Evolutionary conservation across 2,329 filamentous ascomycete species (phyloP).

Genomic region (Alternaria infectoria): DNA sequence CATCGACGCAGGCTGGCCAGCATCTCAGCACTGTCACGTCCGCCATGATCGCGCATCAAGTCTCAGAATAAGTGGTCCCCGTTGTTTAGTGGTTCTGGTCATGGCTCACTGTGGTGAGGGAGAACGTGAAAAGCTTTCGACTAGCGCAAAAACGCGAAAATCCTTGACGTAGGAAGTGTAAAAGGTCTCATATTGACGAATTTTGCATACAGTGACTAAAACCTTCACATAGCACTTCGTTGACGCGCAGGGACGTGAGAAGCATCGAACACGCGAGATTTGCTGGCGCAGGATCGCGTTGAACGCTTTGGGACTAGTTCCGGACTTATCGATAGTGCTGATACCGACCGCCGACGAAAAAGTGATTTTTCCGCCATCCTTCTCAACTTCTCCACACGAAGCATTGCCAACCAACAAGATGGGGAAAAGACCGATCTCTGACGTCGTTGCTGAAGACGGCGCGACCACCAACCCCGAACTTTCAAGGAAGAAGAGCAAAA

Average conservation of each 20-base stretch:
- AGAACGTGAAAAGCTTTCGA: background rate
- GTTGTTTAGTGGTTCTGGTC: constrained; percentile 1
- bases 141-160: background rate
- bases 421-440: constrained; percentile 46
- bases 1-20: constrained; percentile 60
- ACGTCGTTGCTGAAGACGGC: constrained; percentile 37
- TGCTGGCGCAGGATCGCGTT: constrained; percentile 1
- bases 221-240: background rate
- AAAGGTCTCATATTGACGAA: background rate
- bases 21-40: constrained; percentile 46
- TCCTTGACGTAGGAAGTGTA: background rate
- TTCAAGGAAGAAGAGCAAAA: constrained; percentile 48
- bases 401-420: constrained; percentile 27
- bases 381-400: constrained; percentile 3
- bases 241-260: background rate
- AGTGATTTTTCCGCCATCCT: constrained; percentile 16
- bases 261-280: constrained; percentile 4
- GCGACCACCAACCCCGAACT: constrained; percentile 25
- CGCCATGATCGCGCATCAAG: constrained; percentile 31
- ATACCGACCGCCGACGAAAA: constrained; percentile 20
- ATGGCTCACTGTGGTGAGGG: constrained; percentile 2
- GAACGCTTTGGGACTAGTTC: constrained; percentile 4
- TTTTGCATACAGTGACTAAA: background rate
- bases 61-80: background rate
- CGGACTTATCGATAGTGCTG: constrained; percentile 27